A percentile compares a stretch with the other conserved stretches of the same genome.
phyloP scores from a whole-genome alignment of 2,329 filamentous ascomycete species.

The Leptographium wingfieldii region DNA sequence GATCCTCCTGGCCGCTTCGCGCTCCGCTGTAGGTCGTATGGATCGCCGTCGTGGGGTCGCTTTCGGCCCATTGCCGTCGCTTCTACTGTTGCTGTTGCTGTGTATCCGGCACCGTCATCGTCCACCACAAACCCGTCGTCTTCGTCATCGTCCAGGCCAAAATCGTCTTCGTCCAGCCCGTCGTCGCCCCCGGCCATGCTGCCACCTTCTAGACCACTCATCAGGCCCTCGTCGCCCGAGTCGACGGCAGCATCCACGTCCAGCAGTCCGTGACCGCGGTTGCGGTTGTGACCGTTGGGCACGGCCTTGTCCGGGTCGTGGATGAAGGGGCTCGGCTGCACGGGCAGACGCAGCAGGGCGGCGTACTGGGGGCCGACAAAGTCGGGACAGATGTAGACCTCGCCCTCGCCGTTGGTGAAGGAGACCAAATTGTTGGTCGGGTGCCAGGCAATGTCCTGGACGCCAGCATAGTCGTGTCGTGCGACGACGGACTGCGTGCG shows the following conservation, averaged over 20 bases:
- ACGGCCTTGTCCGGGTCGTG: slow-evolving; percentile 53
- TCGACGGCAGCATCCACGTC: slow-evolving; percentile 2
- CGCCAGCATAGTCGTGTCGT: slow-evolving; percentile 66
- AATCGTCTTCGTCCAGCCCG: slow-evolving; percentile 19
- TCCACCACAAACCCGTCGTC: slow-evolving; percentile 83
- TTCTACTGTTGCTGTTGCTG: slow-evolving; percentile 26
- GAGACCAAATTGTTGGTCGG: slow-evolving; percentile 77
- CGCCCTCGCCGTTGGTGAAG: slow-evolving; percentile 85
- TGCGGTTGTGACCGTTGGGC: neutral
- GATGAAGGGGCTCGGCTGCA: slow-evolving; percentile 73
- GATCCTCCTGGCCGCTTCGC: slow-evolving; percentile 35
- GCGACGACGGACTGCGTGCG: slow-evolving; percentile 73
- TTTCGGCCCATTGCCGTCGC: slow-evolving; percentile 29
- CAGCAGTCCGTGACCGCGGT: neutral
- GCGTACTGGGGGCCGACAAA: slow-evolving; percentile 48
- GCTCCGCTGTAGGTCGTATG: slow-evolving; percentile 23
- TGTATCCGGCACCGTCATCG: slow-evolving; percentile 88
- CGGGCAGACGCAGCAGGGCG: slow-evolving; percentile 41
- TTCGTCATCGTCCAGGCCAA: slow-evolving; percentile 56
- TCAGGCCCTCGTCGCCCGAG: slow-evolving; percentile 1
- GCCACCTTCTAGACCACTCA: slow-evolving; percentile 40
- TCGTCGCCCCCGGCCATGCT: slow-evolving; percentile 23
- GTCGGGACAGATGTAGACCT: slow-evolving; percentile 79
- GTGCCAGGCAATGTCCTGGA: slow-evolving; percentile 84
- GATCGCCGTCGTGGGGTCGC: slow-evolving; percentile 36